A percentile compares a stretch with the other conserved stretches of the same genome.
Evolutionary conservation across 176 grass and related monocot genomes (phyloP).

Genomic region (Puccinellia tenuiflora): DNA sequence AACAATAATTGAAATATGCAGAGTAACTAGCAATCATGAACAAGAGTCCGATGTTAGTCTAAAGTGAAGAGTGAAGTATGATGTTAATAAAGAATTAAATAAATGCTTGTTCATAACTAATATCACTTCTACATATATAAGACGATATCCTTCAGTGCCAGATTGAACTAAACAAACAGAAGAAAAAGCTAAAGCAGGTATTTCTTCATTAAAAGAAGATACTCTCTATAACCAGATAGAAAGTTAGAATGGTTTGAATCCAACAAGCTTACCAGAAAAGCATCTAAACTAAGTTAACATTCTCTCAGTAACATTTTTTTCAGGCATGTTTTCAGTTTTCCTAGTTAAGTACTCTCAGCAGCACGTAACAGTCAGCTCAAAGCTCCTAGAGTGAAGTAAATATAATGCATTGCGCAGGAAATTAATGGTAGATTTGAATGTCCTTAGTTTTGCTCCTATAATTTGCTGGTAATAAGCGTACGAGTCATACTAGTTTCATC

Average conservation of each 20-base stretch:
- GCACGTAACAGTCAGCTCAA: neutral
- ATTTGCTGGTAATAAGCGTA: neutral
- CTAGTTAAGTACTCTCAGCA: neutral
- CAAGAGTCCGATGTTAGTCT: neutral
- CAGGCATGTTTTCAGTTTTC: neutral
- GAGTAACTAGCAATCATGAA: neutral
- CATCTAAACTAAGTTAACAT: neutral
- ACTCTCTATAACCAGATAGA: neutral
- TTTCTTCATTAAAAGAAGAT: neutral
- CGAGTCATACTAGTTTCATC: neutral
- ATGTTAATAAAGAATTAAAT: neutral
- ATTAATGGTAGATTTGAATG: neutral
- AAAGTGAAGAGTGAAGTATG: neutral
- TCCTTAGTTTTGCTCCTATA: neutral
- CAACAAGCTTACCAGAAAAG: neutral
- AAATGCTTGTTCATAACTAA: neutral
- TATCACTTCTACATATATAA: neutral
- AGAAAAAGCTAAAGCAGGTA: neutral
- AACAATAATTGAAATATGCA: neutral
- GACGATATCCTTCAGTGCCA: neutral
- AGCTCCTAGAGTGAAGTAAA: neutral
- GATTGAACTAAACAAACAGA: neutral
- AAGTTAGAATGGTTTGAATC: neutral
- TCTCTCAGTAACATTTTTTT: neutral
- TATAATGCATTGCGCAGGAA: neutral